Evolutionary conservation across 805 yeast genomes (phyloP).

Genomic region (Schizosaccharomyces japonicus): DNA sequence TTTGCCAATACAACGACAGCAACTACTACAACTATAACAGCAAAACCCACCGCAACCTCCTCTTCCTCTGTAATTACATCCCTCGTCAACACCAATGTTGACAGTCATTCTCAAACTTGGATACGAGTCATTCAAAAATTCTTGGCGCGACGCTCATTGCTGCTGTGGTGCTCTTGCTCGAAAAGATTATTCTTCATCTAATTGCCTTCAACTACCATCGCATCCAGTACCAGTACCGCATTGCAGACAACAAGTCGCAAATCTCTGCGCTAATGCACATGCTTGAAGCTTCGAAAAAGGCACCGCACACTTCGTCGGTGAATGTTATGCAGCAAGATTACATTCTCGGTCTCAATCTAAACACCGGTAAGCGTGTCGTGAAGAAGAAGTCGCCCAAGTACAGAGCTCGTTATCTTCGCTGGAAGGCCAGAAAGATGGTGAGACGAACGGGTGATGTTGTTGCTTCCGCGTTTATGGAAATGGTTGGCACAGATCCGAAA

Average conservation of each 20-base stretch:
- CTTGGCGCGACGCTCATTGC: slow-evolving; percentile 18
- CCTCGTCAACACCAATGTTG: background rate
- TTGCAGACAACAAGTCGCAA: slow-evolving; percentile 17
- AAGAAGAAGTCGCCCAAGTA: too few species aligned
- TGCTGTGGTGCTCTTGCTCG: slow-evolving; percentile 17
- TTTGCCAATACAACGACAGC: slow-evolving; percentile 11
- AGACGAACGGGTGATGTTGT: slow-evolving; percentile 8
- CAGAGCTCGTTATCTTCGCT: too few species aligned
- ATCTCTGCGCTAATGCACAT: slow-evolving; percentile 14
- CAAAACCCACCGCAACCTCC: background rate
- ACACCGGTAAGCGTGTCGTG: too few species aligned
- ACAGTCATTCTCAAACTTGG: slow-evolving; percentile 14
- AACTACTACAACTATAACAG: background rate
- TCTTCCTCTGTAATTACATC: background rate
- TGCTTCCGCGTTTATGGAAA: slow-evolving; percentile 6
- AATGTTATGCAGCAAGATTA: slow-evolving; percentile 19
- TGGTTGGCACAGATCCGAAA: background rate
- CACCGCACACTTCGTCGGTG: slow-evolving; percentile 16
- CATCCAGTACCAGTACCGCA: slow-evolving; percentile 19
- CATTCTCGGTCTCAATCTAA: slow-evolving; percentile 6
- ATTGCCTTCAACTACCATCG: slow-evolving; percentile 20
- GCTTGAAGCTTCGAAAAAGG: slow-evolving; percentile 15
- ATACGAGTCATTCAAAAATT: slow-evolving; percentile 15
- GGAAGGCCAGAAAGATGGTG: slow-evolving; percentile 6
- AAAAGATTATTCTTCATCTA: slow-evolving; percentile 18